Evolutionary conservation across 805 yeast species (phyloP).

Genomic region (Ogataea glucozyma): DNA sequence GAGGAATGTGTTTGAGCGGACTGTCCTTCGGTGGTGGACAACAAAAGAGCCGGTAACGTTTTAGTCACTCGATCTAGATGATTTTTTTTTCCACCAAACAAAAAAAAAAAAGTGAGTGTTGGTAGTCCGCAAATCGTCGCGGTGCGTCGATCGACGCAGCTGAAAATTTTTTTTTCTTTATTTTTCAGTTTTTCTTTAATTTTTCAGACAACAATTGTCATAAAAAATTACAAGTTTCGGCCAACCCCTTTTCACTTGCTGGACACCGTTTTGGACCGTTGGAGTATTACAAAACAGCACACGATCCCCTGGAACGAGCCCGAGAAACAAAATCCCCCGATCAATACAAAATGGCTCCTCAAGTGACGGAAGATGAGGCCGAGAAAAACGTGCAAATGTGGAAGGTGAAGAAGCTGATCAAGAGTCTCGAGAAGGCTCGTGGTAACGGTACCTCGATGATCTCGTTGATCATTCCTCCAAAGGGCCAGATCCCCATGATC

Average conservation of each 20-base stretch:
- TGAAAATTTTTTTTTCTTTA: slow-evolving; percentile 1
- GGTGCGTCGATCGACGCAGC: slow-evolving; percentile 2
- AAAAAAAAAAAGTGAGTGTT: background rate
- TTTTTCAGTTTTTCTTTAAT: background rate
- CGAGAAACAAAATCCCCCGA: slow-evolving; percentile 1
- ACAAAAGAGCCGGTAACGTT: too few relatives aligned
- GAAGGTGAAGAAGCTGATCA: slow-evolving; percentile 95
- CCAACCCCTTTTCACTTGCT: background rate
- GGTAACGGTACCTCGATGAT: slow-evolving; percentile 99
- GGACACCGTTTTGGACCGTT: background rate
- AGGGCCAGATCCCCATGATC: slow-evolving; percentile 84
- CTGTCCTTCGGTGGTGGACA: background rate
- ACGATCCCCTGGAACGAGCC: background rate
- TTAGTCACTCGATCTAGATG: background rate
- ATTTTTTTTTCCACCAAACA: background rate
- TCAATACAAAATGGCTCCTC: slow-evolving; percentile 42
- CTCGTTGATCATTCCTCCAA: slow-evolving; percentile 93
- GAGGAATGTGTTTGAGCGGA: too few relatives aligned
- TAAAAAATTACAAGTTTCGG: background rate
- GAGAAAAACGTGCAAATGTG: slow-evolving; percentile 98
- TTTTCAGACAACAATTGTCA: background rate
- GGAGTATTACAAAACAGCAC: background rate
- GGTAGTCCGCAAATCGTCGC: background rate
- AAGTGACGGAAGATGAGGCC: slow-evolving; percentile 67
- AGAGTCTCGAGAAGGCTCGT: slow-evolving; percentile 84